Percentiles rank a stretch among this genome's conserved stretches.
Conservation (phyloP, 306 rosid genomes). For the Echinosophora koreensis region DNA sequence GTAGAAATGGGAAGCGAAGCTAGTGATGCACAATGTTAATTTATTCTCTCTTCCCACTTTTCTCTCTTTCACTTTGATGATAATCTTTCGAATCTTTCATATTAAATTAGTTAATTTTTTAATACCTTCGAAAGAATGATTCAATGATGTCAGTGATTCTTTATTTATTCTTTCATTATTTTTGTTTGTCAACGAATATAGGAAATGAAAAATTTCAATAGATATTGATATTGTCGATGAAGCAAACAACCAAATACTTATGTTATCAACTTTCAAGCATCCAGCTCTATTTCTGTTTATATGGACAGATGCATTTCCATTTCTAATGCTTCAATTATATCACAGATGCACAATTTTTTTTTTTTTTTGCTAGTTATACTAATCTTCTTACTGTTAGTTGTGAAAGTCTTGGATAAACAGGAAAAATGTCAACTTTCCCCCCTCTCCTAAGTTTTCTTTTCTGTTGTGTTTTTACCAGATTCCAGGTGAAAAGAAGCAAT, state of each 20-base stretch:
- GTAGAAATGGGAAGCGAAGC: background rate
- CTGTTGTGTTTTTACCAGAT: constrained; percentile 47
- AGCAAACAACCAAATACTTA: background rate
- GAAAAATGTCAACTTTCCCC: background rate
- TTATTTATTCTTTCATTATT: constrained; percentile 6
- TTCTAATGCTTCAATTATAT: background rate
- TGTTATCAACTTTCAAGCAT: background rate
- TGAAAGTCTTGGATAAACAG: background rate
- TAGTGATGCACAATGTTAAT: background rate
- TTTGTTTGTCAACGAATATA: background rate
- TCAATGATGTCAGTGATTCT: background rate
- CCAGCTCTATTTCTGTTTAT: background rate
- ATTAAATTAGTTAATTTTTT: background rate
- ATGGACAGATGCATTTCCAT: background rate
- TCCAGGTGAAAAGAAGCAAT: constrained; percentile 81
- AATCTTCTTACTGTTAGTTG: background rate
- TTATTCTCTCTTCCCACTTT: background rate
- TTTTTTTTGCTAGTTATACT: background rate
- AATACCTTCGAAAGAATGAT: background rate
- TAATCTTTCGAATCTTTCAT: background rate
- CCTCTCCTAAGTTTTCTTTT: constrained; percentile 10
- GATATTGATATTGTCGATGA: background rate
- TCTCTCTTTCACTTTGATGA: background rate
- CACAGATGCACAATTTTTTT: background rate
- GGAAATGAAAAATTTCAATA: background rate